Conservation (phyloP, 768 basidiomycete genomes). For the Brasilioporus rufonigricans region DNA sequence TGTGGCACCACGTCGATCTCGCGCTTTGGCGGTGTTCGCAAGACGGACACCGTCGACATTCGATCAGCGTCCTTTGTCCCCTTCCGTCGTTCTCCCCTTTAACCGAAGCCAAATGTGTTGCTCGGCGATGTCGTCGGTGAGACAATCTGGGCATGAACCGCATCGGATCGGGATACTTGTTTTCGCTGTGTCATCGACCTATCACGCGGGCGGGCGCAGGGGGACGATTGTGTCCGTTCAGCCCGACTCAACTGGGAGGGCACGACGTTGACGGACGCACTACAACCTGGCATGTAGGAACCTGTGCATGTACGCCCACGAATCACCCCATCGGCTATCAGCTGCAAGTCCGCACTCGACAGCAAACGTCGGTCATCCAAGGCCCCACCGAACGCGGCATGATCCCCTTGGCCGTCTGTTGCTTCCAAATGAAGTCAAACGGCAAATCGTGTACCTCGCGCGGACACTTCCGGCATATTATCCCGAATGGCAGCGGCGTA, state of each 20-base stretch:
- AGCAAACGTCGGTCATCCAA: conserved; percentile 16
- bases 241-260: too few relatives aligned
- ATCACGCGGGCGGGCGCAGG: too few relatives aligned
- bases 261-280: too few relatives aligned
- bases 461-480: conserved; percentile 13
- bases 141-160: conserved; percentile 24
- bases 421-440: conserved; percentile 15
- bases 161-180: conserved; percentile 21
- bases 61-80: too few relatives aligned
- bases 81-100: conserved; percentile 29
- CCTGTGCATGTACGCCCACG: too few relatives aligned
- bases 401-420: conserved; percentile 16
- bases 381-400: conserved; percentile 20
- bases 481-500: too few relatives aligned
- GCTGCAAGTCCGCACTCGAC: too few relatives aligned
- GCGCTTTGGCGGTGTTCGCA: conserved; percentile 31
- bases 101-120: conserved; percentile 25
- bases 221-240: too few relatives aligned
- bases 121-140: conserved; percentile 19
- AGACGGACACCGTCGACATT: conserved; percentile 24
- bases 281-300: too few relatives aligned
- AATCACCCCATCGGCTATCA: too few relatives aligned
- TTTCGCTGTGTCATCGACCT: conserved; percentile 30
- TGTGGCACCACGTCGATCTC: conserved; percentile 26
- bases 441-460: conserved; percentile 19